These are phyloP conservation scores for Pleomassaria siparia DNA, from an alignment of 2,329 filamentous ascomycete genomes.

Conservation along the genomic window DNA sequence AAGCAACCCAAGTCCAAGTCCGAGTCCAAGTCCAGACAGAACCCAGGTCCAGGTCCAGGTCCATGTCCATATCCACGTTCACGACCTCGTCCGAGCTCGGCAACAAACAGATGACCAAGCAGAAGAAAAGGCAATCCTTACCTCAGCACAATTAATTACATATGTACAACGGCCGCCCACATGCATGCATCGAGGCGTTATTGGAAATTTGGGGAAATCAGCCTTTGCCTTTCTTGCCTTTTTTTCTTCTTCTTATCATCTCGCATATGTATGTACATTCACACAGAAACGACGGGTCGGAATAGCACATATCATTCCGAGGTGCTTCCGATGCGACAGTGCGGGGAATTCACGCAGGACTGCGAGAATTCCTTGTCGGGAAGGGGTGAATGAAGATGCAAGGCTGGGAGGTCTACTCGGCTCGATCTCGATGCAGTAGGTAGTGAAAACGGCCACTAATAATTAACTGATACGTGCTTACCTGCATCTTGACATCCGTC, in stretches of 20 bases:
- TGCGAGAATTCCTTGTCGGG: background rate
- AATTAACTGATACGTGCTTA: too few species aligned
- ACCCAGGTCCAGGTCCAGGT: background rate
- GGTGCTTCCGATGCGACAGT: too few species aligned
- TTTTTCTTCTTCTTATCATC: too few species aligned
- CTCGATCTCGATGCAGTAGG: background rate
- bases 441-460: background rate
- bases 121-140: background rate
- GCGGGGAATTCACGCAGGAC: too few species aligned
- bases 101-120: background rate
- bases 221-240: too few species aligned
- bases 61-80: background rate
- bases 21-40: background rate
- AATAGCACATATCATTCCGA: too few species aligned
- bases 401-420: constrained; percentile 1
- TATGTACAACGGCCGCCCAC: background rate
- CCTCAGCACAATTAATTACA: background rate
- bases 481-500: constrained; percentile 4
- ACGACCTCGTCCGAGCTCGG: too few species aligned
- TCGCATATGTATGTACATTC: too few species aligned
- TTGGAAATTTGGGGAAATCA: background rate
- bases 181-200: background rate
- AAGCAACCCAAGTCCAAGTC: background rate
- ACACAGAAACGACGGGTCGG: too few species aligned
- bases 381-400: background rate